Base-by-base conservation (phyloP, 1,284 basidiomycete genomes). In the Ustilago xerochloae region DNA sequence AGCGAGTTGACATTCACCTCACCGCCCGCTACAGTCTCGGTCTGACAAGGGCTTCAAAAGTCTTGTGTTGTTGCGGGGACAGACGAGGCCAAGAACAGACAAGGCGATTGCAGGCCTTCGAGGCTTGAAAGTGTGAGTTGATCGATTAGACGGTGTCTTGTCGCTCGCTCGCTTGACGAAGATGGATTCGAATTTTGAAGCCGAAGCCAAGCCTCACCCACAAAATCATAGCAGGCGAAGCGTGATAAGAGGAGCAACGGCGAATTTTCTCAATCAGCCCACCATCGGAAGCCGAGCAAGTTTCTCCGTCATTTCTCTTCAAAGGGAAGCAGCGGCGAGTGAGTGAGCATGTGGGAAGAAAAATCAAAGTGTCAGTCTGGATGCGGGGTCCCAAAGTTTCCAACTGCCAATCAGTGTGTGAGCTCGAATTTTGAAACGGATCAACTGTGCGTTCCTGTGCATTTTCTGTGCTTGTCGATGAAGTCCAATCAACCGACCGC, bases 301-400 rank as follows among this genome's bases (percentile, higher is more conserved):
- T 36, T 20, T 39, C 38, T 16, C 38, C 38, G 38, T 39, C 4
- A 10, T n/a, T n/a, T n/a, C n/a, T n/a, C n/a, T n/a, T n/a, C 2
- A 10, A 2, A 18, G 43, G 4, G 43, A 15, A 45, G 22, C 10
- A 43, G 41, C 12, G 13, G 38, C 24, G 38, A 41, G n/a, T 16
- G 6, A 8, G 38, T 41, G 22, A 8, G 41, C 22, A 24, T 6
- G 4, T 12, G 18, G 9, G 18, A 41, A 20, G 18, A 20, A 20
- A 8, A 24, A 18, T 24, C 45, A 12, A n/a, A 22, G 12, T 22
- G 13, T 47, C 6, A 18, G 47, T 32, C 46, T 48, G 39, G 52
- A 55, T 55, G 53, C 53, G 53, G 53, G 53, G 53, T 29, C 53
- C 53, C 53, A 55, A 47, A 55, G 29, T 22, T 38, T 47, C 39